Base-by-base conservation (phyloP, 805 yeast genomes). In the Ogataea pini region DNA sequence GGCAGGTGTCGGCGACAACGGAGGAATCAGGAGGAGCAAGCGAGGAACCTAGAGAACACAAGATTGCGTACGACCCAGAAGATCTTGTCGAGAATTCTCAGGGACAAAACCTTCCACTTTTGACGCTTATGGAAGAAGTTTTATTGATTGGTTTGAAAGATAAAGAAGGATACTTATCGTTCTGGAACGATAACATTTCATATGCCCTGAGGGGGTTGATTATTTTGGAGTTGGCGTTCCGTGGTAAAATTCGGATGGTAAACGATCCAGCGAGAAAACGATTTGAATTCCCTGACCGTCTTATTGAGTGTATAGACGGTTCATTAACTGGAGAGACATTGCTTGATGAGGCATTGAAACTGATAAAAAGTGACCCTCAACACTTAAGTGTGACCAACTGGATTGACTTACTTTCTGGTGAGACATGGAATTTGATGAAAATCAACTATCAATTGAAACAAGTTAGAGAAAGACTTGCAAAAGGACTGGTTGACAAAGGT, bases 161-260 rank as follows among this genome's bases (percentile, higher is more conserved):
- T 69, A 86, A 87, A 59, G 98, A 94, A 69, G 99, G 99, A 10
- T 90, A 92, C 67, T 75, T 94, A 38, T 89, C 97, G 24, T 94
- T 94, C 70, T 94, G 99, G 99, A 94, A 94, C 65, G 99, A 94
- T 69, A 91, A 89, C 69, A 91, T 94, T 46, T 89, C 97, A 19
- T 94, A 94, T 71, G 96, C 97, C 1, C 76, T 94, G 50, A 82
- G 99, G 60, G 99, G 99, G 10, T 86, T 97, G 65, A 92, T 94
- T 50, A 63, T 94, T 46, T 78, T 94, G 65, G 99, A 94, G 69
- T 77, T 94, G 68, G 96, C 97, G 2, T 80, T 94, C 61, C 80
- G 97, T 58, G 91, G 90, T 50, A 87, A 88, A 63, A 89, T 94
- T 60, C 78, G 90, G 46, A 82, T 94, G 74, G 86, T 90, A 42